Evolutionary conservation across 345 rosid species (phyloP), one percentile per base, ranked within the genome.

Genomic region (Dipteronia sinensis): DNA sequence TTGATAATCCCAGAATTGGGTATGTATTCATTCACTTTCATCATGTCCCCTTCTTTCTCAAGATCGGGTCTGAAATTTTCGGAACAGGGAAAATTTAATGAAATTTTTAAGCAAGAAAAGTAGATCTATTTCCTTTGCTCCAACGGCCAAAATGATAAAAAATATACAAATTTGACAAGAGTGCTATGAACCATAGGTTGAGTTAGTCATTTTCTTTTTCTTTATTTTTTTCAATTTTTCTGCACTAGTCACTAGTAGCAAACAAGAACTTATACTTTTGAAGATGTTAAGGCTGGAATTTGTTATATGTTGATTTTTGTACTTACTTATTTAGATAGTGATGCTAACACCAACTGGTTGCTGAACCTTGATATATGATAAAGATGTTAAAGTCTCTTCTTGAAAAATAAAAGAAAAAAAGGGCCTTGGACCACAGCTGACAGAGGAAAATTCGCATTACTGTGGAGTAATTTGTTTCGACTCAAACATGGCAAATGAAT

Each of bases 1-100:
- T 97, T 56, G 99, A 93, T 81, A 93, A 97, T 90, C 98, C 92
- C 55, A 90, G 87, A 69, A 82, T 89, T 65, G 99, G 98, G 98
- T 93, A 90, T 65, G 78, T 46, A 73, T 83, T 69, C 65, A 71
- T 82, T 68, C 9, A 20, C 42, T 31, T 0, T 11, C 51, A 19
- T 46, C 10, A 29, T 67, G 53, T 40, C 66, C 34, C 34, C 10
- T 16, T 56, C 46, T 42, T 67, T 76, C 27, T n/a, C 10, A 2
- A 6, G 62, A 22, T 67, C 23, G 4, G 61, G 75, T 53, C 59
- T 10, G 27, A 78, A 25, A 23, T 46, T 27, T 34, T 27, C 27
- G 27, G 9, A 27, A 17, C 13, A 2, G 31, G 16, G 15, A 38
- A 38, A 65, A 5, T 29, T 27, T 27, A 29, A n/a, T 4, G 10